Conservation (phyloP, 1,284 basidiomycete genomes). For the Amylostereum areolatum region DNA sequence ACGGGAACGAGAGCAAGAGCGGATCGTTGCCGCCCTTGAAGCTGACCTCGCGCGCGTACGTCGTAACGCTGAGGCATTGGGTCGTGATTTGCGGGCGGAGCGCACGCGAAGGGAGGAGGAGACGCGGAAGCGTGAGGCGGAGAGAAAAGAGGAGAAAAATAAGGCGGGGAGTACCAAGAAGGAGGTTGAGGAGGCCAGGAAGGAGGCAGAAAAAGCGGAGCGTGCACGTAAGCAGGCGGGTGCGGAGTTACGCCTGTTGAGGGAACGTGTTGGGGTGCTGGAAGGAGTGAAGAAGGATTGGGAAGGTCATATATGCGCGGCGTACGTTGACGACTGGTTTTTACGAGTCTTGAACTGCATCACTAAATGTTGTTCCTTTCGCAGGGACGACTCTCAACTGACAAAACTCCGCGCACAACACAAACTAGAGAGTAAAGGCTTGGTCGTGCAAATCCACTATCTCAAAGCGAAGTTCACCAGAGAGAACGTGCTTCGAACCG, state of each 20-base stretch:
- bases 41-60: conserved; percentile 65
- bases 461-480: conserved; percentile 88
- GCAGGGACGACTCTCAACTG: conserved; percentile 48
- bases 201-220: conserved; percentile 46
- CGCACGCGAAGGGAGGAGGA: conserved; percentile 61
- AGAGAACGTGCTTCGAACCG: conserved; percentile 77
- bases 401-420: conserved; percentile 59
- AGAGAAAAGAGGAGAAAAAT: conserved; percentile 6
- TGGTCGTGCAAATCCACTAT: conserved; percentile 86
- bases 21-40: conserved; percentile 58
- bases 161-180: conserved; percentile 31
- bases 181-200: conserved; percentile 42
- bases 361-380: conserved; percentile 9
- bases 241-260: conserved; percentile 58
- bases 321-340: conserved; percentile 21
- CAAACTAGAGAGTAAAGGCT: conserved; percentile 81
- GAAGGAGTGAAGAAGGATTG: conserved; percentile 47
- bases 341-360: background rate
- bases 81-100: conserved; percentile 65
- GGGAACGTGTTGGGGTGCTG: conserved; percentile 48
- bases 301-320: conserved; percentile 50
- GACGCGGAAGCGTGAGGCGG: conserved; percentile 12
- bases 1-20: conserved; percentile 41
- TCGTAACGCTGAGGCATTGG: conserved; percentile 67
- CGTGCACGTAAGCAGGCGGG: conserved; percentile 59